Conservation (phyloP, 257 asterid genomes). For the Cynanchum wilfordii region DNA sequence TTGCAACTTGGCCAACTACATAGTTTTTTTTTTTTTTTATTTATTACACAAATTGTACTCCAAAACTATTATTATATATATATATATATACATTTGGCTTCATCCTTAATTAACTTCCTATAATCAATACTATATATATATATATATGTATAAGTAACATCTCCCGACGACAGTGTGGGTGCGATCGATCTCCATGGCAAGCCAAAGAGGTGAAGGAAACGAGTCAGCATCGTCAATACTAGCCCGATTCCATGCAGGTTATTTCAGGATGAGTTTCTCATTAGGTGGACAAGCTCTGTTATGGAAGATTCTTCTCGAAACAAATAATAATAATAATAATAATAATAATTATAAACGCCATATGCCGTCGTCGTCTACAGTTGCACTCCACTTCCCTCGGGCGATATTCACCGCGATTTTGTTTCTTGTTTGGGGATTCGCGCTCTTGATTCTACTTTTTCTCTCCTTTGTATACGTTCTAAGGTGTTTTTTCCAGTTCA, state of each 20-base stretch:
- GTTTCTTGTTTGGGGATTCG: conserved; percentile 37
- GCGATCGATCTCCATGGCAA: neutral
- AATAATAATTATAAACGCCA: no score
- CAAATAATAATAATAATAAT: neutral
- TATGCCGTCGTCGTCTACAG: no score
- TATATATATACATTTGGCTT: no score
- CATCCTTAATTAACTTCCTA: neutral
- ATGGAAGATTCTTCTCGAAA: conserved; percentile 56
- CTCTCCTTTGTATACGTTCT: conserved; percentile 46
- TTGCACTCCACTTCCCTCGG: conserved; percentile 22
- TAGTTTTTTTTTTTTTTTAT: no score
- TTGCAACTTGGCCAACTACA: no score
- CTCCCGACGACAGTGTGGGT: no score
- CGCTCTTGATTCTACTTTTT: conserved; percentile 29
- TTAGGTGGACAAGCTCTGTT: conserved; percentile 50
- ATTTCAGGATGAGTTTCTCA: conserved; percentile 56
- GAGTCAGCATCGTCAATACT: conserved; percentile 14
- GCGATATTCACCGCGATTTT: conserved; percentile 18
- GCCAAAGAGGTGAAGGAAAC: neutral
- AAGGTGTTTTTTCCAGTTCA: conserved; percentile 41
- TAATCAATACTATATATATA: neutral
- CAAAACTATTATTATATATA: no score
- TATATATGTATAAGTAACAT: no score
- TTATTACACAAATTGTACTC: no score
- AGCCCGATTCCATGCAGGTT: conserved; percentile 53